Percentiles rank a stretch among this genome's conserved stretches.
These are phyloP conservation scores for Bonia amplexicaulis DNA, from an alignment of 176 grass and related monocot species.

Conservation along the genomic window DNA sequence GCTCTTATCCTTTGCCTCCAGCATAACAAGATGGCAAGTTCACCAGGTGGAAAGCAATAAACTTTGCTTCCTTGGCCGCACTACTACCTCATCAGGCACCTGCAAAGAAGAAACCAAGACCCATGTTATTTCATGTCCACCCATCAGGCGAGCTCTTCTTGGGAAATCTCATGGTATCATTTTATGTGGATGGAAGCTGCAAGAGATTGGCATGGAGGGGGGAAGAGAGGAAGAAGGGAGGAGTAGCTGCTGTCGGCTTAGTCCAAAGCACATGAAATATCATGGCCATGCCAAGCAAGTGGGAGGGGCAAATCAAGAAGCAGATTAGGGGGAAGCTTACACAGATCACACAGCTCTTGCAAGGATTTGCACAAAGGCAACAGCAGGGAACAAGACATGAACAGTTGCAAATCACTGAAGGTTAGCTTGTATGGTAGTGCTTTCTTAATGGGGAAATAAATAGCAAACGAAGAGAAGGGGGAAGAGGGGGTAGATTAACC, in stretches of 20 bases:
- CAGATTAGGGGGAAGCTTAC: slow-evolving; percentile 7
- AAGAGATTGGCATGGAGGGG: slow-evolving; percentile 12
- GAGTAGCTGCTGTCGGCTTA: neutral
- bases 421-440: slow-evolving; percentile 36
- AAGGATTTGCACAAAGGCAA: slow-evolving; percentile 30
- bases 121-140: slow-evolving; percentile 85
- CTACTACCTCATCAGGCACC: slow-evolving; percentile 37
- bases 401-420: slow-evolving; percentile 35
- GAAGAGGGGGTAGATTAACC: slow-evolving; percentile 4
- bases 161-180: slow-evolving; percentile 48
- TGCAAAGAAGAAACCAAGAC: slow-evolving; percentile 42
- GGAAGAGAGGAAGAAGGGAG: neutral
- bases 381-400: slow-evolving; percentile 32
- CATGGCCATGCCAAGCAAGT: slow-evolving; percentile 23
- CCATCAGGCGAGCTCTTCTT: slow-evolving; percentile 21
- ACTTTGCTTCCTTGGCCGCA: slow-evolving; percentile 9
- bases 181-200: slow-evolving; percentile 62
- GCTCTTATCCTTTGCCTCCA: slow-evolving; percentile 75
- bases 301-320: neutral
- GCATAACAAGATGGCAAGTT: slow-evolving; percentile 57
- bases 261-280: slow-evolving; percentile 71
- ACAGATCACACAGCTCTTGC: neutral
- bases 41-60: slow-evolving; percentile 49
- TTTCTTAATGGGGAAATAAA: slow-evolving; percentile 64
- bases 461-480: slow-evolving; percentile 23